Percentiles rank a stretch among this genome's conserved stretches.
phyloP scores from a whole-genome alignment of 2,329 filamentous ascomycete genomes.

The Fusarium citri region DNA sequence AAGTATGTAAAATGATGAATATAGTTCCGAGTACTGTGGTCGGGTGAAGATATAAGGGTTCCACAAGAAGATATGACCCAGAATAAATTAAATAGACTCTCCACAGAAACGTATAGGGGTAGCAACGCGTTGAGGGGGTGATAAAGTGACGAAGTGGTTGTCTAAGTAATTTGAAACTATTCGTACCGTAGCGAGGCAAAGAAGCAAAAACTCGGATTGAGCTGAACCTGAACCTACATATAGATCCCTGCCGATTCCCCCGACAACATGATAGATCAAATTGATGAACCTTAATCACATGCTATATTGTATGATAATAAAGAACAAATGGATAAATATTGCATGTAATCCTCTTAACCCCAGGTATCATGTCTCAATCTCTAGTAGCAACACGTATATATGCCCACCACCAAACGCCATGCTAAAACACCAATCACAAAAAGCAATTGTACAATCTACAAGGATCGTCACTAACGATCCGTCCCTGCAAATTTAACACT shows the following conservation, averaged over 20 bases:
- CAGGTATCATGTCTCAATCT: not conserved
- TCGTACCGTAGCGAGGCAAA: too few species aligned
- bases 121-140: not conserved
- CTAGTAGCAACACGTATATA: not conserved
- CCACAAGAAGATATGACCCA: not conserved
- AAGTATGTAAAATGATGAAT: too few species aligned
- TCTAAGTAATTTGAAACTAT: not conserved
- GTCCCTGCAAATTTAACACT: slow-evolving; percentile 71
- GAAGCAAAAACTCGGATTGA: not conserved
- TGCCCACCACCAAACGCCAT: not conserved
- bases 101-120: not conserved
- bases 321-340: not conserved
- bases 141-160: not conserved
- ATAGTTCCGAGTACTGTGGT: not conserved
- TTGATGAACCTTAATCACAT: not conserved
- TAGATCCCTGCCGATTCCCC: not conserved
- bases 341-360: not conserved
- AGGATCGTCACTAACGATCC: slow-evolving; percentile 35
- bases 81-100: not conserved
- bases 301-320: not conserved
- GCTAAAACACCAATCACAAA: not conserved
- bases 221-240: not conserved
- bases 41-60: not conserved
- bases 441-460: not conserved
- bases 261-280: not conserved